A percentile compares a stretch with the other conserved stretches of the same genome.
These are phyloP conservation scores for Alternaria postmessia DNA, from an alignment of 2,329 filamentous ascomycete species.

Conservation along the genomic window DNA sequence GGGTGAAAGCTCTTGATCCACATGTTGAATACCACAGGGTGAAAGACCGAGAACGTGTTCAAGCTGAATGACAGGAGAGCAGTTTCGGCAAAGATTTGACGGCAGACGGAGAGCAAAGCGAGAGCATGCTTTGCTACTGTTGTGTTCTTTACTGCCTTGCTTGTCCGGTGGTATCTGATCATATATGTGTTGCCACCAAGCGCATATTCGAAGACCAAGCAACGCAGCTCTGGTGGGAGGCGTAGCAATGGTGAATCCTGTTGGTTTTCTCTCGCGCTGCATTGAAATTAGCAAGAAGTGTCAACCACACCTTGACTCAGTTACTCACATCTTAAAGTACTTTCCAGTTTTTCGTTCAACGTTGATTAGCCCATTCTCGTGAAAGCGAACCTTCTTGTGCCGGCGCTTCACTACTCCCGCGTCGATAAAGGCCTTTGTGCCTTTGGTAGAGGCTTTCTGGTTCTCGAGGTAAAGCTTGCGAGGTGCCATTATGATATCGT, in stretches of 20 bases:
- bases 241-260: slow-evolving; percentile 9
- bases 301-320: not conserved
- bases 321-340: slow-evolving; percentile 13
- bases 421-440: not conserved
- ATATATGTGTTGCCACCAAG: slow-evolving; percentile 43
- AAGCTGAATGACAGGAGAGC: not conserved
- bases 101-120: slow-evolving; percentile 1
- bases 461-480: not conserved
- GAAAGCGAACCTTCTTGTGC: slow-evolving; percentile 2
- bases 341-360: slow-evolving; percentile 13
- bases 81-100: slow-evolving; percentile 20
- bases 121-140: not conserved
- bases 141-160: not conserved
- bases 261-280: slow-evolving; percentile 8
- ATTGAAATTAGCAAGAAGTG: not conserved
- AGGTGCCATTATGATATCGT: not conserved
- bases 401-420: not conserved
- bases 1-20: not conserved
- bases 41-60: not conserved
- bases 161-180: not conserved
- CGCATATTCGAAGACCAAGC: slow-evolving; percentile 34
- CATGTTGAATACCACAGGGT: not conserved
- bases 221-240: slow-evolving; percentile 15
- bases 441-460: not conserved
- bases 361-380: slow-evolving; percentile 6